phyloP scores from a whole-genome alignment of 805 yeast genomes.

The Candida quercuum region DNA sequence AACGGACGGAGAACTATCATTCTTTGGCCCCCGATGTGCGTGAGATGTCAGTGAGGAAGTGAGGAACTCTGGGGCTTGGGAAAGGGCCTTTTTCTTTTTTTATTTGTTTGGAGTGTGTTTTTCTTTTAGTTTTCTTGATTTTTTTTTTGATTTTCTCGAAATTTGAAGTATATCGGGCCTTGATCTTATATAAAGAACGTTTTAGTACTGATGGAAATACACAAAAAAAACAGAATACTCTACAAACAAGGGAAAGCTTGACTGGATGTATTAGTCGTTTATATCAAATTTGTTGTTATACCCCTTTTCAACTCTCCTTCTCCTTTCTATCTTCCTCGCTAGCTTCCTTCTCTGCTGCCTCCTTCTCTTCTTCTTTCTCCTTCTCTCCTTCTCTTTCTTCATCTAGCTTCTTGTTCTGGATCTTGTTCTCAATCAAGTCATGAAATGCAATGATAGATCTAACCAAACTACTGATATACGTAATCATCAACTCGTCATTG shows the following conservation, averaged over 20 bases:
- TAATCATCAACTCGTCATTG: slow-evolving; percentile 92
- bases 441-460: slow-evolving; percentile 95
- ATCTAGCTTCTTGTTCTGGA: slow-evolving; percentile 61
- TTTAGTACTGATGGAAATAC: background rate
- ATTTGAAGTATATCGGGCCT: background rate
- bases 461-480: slow-evolving; percentile 84
- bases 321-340: slow-evolving; percentile 3
- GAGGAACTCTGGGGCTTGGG: no score
- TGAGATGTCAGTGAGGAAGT: no score
- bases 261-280: no score
- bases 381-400: slow-evolving; percentile 19
- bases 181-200: background rate
- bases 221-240: no score
- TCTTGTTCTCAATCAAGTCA: slow-evolving; percentile 92
- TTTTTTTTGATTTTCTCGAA: background rate
- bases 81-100: no score
- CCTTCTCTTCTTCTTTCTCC: slow-evolving; percentile 5
- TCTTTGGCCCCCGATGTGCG: background rate
- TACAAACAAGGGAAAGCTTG: no score
- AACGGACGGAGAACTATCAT: background rate
- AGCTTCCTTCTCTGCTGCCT: slow-evolving; percentile 2
- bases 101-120: no score
- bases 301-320: no score
- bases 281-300: no score
- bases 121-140: slow-evolving; percentile 1